phyloP scores from a whole-genome alignment of 2,329 filamentous ascomycete species.

The Aspergillus vadensis region DNA sequence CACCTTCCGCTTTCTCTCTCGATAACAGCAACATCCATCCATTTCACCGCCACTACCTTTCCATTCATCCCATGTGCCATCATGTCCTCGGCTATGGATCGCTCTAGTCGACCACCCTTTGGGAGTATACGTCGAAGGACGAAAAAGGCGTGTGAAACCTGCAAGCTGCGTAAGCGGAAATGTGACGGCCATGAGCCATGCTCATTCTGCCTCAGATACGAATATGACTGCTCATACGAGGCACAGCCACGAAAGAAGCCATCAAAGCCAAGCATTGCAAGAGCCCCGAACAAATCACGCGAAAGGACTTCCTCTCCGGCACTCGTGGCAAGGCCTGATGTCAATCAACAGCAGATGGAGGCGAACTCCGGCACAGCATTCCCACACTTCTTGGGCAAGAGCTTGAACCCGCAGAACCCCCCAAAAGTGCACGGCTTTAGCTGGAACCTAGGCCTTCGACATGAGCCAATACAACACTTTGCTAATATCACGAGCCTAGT shows the following conservation, averaged over 20 bases:
- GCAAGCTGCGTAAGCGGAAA: slow-evolving; percentile 17
- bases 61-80: not conserved
- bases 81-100: not conserved
- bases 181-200: slow-evolving; percentile 13
- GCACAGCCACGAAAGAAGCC: not conserved
- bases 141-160: slow-evolving; percentile 13
- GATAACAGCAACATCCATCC: not conserved
- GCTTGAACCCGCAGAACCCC: slow-evolving; percentile 55
- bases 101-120: not conserved
- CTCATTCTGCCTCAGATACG: slow-evolving; percentile 10
- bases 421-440: slow-evolving; percentile 32
- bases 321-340: not conserved
- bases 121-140: not conserved
- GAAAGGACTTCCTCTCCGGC: not conserved
- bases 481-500: not conserved
- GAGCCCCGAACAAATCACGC: not conserved
- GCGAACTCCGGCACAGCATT: slow-evolving; percentile 61
- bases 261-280: not conserved
- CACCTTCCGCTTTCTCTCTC: not conserved
- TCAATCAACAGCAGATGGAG: slow-evolving; percentile 40
- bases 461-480: not conserved
- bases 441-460: not conserved
- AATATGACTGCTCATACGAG: slow-evolving; percentile 11
- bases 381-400: slow-evolving; percentile 53
- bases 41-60: not conserved